A percentile compares a stretch with the other conserved stretches of the same genome.
These are phyloP conservation scores for Quillaja saponaria DNA, from an alignment of 306 rosid species.

Conservation along the genomic window DNA sequence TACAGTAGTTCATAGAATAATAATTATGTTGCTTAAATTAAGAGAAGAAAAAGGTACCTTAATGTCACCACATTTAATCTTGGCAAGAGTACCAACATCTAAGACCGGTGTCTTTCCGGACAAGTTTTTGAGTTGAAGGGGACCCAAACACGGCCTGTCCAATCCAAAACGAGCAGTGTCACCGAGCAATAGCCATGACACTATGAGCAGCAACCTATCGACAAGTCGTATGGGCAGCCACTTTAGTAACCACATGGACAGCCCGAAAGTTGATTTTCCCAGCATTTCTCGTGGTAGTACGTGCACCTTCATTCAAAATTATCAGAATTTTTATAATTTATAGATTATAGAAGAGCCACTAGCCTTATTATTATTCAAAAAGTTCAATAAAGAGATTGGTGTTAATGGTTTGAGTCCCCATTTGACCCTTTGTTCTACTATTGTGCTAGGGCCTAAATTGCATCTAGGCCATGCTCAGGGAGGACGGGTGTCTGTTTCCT, in stretches of 20 bases:
- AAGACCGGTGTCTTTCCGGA: slow-evolving; percentile 96
- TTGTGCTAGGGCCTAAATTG: slow-evolving; percentile 35
- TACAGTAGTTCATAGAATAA: too few relatives aligned
- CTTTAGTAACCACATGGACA: slow-evolving; percentile 97
- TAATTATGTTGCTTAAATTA: neutral
- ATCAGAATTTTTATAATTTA: neutral
- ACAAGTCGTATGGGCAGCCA: slow-evolving; percentile 86
- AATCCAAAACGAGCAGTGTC: slow-evolving; percentile 79
- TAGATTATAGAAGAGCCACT: slow-evolving; percentile 14
- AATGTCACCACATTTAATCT: slow-evolving; percentile 81
- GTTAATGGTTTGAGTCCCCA: slow-evolving; percentile 36
- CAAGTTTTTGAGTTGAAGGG: slow-evolving; percentile 81
- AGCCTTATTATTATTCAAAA: too few relatives aligned
- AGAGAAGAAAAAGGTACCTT: slow-evolving; percentile 50
- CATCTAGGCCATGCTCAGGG: slow-evolving; percentile 36
- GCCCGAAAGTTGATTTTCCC: slow-evolving; percentile 98
- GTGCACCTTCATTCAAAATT: slow-evolving; percentile 72
- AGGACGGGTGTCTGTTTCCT: slow-evolving; percentile 25
- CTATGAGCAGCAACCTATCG: slow-evolving; percentile 64
- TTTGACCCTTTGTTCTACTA: slow-evolving; percentile 20
- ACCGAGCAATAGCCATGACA: slow-evolving; percentile 79
- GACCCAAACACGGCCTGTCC: slow-evolving; percentile 88
- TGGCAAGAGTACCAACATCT: slow-evolving; percentile 93
- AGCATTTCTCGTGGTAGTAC: slow-evolving; percentile 96
- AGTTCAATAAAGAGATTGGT: slow-evolving; percentile 18